phyloP scores from a whole-genome alignment of 805 yeast genomes.

The Candida dendrica region DNA sequence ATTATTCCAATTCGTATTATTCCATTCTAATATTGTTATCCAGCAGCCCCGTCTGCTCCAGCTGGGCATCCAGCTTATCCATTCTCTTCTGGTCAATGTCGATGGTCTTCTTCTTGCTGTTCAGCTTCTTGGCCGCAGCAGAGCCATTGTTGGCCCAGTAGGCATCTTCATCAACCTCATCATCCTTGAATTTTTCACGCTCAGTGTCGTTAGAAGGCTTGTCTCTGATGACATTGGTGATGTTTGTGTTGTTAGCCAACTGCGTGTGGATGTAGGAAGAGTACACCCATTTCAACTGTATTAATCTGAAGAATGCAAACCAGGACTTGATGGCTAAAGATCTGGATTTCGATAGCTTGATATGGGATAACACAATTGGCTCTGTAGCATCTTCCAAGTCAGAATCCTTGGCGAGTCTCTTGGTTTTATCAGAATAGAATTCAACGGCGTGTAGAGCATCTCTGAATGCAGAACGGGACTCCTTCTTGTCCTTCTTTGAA shows the following conservation, averaged over 20 bases:
- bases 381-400: no score
- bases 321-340: conserved; percentile 21
- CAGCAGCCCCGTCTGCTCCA: conserved; percentile 17
- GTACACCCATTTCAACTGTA: conserved; percentile 20
- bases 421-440: conserved; percentile 25
- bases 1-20: no score
- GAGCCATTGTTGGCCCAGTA: conserved; percentile 8
- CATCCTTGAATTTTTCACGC: conserved; percentile 3
- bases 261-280: conserved; percentile 19
- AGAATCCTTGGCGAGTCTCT: conserved; percentile 4
- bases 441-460: conserved; percentile 46
- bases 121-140: conserved; percentile 8
- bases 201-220: conserved; percentile 8
- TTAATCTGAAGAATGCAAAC: conserved; percentile 21
- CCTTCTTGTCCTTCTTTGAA: conserved; percentile 57
- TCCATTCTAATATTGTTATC: conserved; percentile 1
- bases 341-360: conserved; percentile 19
- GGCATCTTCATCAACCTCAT: conserved; percentile 3
- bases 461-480: conserved; percentile 50
- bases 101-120: conserved; percentile 12
- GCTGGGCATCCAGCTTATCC: conserved; percentile 11
- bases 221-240: conserved; percentile 15
- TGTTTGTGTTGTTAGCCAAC: conserved; percentile 15
- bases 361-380: conserved; percentile 15
- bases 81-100: conserved; percentile 16